Evolutionary conservation across 1,284 basidiomycete species (phyloP), one percentile per base, ranked within the genome.

Genomic region (Schizopora paradoxa): DNA sequence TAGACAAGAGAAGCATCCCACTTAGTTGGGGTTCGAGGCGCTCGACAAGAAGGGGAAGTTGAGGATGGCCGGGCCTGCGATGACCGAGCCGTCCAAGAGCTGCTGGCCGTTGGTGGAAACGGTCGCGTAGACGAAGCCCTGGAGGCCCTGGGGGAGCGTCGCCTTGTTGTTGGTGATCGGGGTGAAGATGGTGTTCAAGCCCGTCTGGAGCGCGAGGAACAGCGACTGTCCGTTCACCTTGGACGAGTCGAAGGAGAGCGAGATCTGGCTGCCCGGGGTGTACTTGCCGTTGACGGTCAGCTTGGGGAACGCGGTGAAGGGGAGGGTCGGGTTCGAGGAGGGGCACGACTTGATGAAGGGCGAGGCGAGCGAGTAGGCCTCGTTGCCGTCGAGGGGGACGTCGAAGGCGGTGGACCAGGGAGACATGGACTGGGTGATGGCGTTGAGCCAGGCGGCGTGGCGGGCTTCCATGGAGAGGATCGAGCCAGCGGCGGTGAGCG

Each of bases 401-500:
- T 68, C 67, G 56, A 76, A 75, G 5, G 76, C 63, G 1, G 73
- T 71, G 45, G 72, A 73, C 79, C 79, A 82, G 1, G 74, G 68
- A 19, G 72, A 62, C 6, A 61, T 59, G 48, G 72, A 65, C 37
- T 65, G 61, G 27, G 76, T 71, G 4, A 76, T 66, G 0, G 73
- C 69, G 36, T 66, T 60, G 23, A 80, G 63, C 77, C 77, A 82
- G 0, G 68, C 61, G 2, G 70, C 64, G 27, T 77, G 76, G 14
- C 72, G 71, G 11, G 67, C 62, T 48, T 76, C 69, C 8, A 67
- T 66, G 4, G 66, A 58, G 23, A 74, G 56, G 36, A 74, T 72
- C 0, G 68, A 57, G 0, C 61, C 69, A 3, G 68, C 66, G n/a
- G 67, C 66, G 6, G 66, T 66, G 6, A 65, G 51, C 43, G 58